These are phyloP conservation scores for Erodium trifolium DNA, from an alignment of 441 rosid genomes.

Conservation along the genomic window DNA sequence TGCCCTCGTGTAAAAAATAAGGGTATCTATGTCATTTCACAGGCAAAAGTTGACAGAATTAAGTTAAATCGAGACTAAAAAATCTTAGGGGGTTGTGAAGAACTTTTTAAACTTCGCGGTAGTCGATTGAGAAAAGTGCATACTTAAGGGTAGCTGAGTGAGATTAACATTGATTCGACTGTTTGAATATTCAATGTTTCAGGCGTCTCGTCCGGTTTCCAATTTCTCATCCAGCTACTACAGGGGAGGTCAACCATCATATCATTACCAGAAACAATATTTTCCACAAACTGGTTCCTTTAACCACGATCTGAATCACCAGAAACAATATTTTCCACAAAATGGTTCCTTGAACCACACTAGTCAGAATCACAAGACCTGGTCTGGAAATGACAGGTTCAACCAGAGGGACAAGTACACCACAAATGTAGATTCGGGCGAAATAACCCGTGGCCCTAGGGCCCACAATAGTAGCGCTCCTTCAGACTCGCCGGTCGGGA, in stretches of 20 bases:
- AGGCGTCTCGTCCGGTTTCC: slow-evolving; percentile 35
- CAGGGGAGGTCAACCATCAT: slow-evolving; percentile 34
- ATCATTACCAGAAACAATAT: slow-evolving; percentile 31
- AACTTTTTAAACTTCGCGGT: too few species aligned
- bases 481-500: slow-evolving; percentile 28
- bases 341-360: not conserved
- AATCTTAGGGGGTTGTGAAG: too few species aligned
- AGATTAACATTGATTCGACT: not conserved
- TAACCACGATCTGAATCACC: slow-evolving; percentile 33
- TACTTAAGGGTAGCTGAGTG: too few species aligned
- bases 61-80: too few species aligned
- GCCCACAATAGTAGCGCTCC: slow-evolving; percentile 29
- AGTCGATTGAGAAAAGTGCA: too few species aligned
- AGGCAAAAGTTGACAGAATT: too few species aligned
- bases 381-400: slow-evolving; percentile 42
- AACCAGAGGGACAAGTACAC: slow-evolving; percentile 27
- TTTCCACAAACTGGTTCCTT: slow-evolving; percentile 24
- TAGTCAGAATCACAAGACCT: slow-evolving; percentile 19
- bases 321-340: not conserved
- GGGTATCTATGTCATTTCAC: too few species aligned
- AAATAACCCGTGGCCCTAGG: slow-evolving; percentile 72
- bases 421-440: slow-evolving; percentile 35
- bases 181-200: slow-evolving; percentile 11
- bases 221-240: slow-evolving; percentile 26
- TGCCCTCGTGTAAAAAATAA: too few species aligned